Base-by-base conservation (phyloP, 2,329 filamentous ascomycete genomes). In the Aspergillus terreus region DNA sequence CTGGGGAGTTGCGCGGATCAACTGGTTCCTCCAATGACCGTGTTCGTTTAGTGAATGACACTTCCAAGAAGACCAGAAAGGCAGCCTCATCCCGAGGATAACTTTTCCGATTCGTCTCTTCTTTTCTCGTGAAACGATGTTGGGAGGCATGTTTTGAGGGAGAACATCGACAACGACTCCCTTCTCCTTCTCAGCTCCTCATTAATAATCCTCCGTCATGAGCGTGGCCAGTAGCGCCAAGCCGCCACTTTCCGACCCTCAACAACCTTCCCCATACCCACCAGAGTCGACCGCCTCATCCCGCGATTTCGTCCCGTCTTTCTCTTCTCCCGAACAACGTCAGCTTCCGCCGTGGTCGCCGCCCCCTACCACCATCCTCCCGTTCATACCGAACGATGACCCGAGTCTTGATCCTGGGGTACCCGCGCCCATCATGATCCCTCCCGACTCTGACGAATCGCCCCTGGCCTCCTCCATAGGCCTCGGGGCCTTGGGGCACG, bases 341-440 rank as follows among this genome's bases (percentile, higher is more conserved):
- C 43, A 47, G 44, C 36, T 45, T 21, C 15, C 19, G 38, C 32
- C 49, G 21, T 47, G 49, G 43, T 27, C 50, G 12, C 33, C 49
- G 41, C 48, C 45, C 49, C 44, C 45, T 42, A 14, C 48, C 32
- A 46, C 46, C 46, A 32, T 54, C 43, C 35, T 36, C 23, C 10
- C 44, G 33, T 40, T 55, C 43, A 47, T 55, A 40, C 54, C 58
- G 54, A 69, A 71, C 55, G 58, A 71, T 71, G 69, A 65, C 58
- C 63, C 61, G 50, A 52, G 56, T 50, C 51, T 64, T 56, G 59
- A 53, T 59, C 55, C 58, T 65, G 63, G 64, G 64, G 67, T 68
- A 69, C 57, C 66, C 57, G 62, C 62, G 61, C 66, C 68, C 68
- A 60, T 68, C 65, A 69, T 71, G 67, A 71, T 65, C 55, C 63